A percentile compares a stretch with the other conserved stretches of the same genome.
Conservation (phyloP, 176 grass and related monocot genomes). For the Bolboschoenus planiculmis region DNA sequence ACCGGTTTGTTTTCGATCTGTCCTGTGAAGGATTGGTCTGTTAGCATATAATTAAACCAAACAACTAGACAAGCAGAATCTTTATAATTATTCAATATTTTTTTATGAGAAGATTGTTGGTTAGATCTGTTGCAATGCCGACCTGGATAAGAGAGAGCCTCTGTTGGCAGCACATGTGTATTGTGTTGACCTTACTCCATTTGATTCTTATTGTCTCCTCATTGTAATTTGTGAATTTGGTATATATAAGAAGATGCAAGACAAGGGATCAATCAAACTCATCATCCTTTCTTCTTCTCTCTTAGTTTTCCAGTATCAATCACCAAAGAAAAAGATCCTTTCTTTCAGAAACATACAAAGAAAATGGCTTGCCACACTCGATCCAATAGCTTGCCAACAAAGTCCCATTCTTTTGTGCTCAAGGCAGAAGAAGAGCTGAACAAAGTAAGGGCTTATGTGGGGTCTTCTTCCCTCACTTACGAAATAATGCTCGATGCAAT, state of each 20-base stretch:
- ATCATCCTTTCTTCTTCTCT: not conserved
- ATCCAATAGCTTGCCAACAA: conserved; percentile 32
- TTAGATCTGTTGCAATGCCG: not conserved
- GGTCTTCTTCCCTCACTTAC: not conserved
- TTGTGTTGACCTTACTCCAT: not conserved
- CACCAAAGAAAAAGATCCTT: too few species aligned
- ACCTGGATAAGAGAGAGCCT: not conserved
- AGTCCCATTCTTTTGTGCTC: conserved; percentile 8
- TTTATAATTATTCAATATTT: not conserved
- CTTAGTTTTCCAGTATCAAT: conserved; percentile 13
- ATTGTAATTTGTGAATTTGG: not conserved
- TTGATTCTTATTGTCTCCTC: not conserved
- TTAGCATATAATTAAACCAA: not conserved
- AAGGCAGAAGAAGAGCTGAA: conserved; percentile 28
- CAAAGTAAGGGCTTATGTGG: conserved; percentile 11
- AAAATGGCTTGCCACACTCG: conserved; percentile 17
- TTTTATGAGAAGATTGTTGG: not conserved
- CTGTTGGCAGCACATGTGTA: not conserved
- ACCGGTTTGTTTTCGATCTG: not conserved
- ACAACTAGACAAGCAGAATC: not conserved
- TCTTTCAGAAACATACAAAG: not conserved
- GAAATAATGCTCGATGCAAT: not conserved
- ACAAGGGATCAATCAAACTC: not conserved
- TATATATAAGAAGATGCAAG: conserved; percentile 16
- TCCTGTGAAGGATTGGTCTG: not conserved